Evolutionary conservation across 176 grass and related monocot species (phyloP), one percentile per base, ranked within the genome.

Genomic region (Oryza brachyantha): DNA sequence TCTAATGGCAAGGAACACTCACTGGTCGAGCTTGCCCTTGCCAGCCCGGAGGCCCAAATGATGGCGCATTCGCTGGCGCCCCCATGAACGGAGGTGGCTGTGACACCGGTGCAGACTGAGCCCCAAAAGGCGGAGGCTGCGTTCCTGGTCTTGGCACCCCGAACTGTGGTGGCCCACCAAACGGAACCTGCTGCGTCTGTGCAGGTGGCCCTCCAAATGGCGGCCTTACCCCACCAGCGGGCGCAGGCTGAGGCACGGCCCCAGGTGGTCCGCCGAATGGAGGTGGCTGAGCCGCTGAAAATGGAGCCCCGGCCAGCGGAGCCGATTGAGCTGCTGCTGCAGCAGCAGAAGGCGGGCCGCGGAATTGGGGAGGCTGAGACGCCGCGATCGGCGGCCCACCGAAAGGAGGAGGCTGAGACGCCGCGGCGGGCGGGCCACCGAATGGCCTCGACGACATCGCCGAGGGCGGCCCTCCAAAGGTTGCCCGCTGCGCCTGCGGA

Each of bases 11-110:
- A 77, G 35, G 54, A 75, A 69, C 16, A 81, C 78, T 81, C 29
- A 92, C 90, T 13, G 82, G 84, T 25, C 55, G 77, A 40, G 83
- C 64, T 26, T 92, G 90, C 61, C 54, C 31, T 24, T 87, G 89
- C 86, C 86, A 92, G 22, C 21, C 16, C 5, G 73, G 74, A 75
- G 62, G 79, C n/a, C 36, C 63, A 59, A 92, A 88, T 7, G 68
- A 5, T 24, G 58, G 60, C 12, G 64, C 70, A 73, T 45, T 80
- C n/a, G 84, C 83, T 57, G 72, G 52, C 39, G 29, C 31, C 24
- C 72, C 83, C 75, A 70, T 76, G 71, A 85, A 90, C 13, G 70
- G 36, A 12, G 71, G 62, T 58, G 73, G 50, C 74, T 72, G 84
- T 4, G 64, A 69, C 38, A 13, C 2, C 25, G 35, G 72, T 46